Evolutionary conservation across 371 early-diverging fungal species (phyloP).

Genomic region (Zychaea mexicana): DNA sequence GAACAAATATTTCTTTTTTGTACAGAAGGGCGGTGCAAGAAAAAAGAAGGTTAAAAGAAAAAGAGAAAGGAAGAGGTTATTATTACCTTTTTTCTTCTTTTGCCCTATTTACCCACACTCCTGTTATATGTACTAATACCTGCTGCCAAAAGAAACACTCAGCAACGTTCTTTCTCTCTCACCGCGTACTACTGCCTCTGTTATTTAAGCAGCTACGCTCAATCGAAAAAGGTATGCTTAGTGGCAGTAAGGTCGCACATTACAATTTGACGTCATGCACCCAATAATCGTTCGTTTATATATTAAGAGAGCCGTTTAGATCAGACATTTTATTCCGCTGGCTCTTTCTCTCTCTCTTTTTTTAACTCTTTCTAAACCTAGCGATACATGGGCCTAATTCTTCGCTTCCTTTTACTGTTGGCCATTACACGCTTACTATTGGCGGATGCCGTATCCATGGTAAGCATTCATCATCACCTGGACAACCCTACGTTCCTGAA

Average conservation of each 20-base stretch:
- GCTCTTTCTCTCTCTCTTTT: too few species aligned
- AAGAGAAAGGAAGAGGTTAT: neutral
- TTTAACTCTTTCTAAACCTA: neutral
- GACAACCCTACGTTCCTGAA: neutral
- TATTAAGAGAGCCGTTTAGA: too few species aligned
- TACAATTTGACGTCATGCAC: constrained; percentile 10
- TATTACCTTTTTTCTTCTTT: too few species aligned
- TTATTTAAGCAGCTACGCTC: too few species aligned
- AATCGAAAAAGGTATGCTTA: neutral
- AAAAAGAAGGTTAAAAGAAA: neutral
- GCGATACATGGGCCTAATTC: neutral
- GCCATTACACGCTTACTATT: neutral
- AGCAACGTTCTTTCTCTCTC: too few species aligned
- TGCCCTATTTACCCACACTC: neutral
- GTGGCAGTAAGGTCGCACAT: neutral
- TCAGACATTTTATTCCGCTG: too few species aligned
- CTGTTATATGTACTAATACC: neutral
- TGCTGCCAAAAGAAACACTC: neutral
- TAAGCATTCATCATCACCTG: neutral
- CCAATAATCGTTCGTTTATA: too few species aligned
- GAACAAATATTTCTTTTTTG: too few species aligned
- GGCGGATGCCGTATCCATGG: constrained; percentile 1
- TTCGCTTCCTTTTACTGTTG: constrained; percentile 2
- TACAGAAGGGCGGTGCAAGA: too few species aligned
- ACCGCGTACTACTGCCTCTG: too few species aligned